Evolutionary conservation across 441 rosid species (phyloP), one percentile per base, ranked within the genome.

Genomic region (Viola pubescens): DNA sequence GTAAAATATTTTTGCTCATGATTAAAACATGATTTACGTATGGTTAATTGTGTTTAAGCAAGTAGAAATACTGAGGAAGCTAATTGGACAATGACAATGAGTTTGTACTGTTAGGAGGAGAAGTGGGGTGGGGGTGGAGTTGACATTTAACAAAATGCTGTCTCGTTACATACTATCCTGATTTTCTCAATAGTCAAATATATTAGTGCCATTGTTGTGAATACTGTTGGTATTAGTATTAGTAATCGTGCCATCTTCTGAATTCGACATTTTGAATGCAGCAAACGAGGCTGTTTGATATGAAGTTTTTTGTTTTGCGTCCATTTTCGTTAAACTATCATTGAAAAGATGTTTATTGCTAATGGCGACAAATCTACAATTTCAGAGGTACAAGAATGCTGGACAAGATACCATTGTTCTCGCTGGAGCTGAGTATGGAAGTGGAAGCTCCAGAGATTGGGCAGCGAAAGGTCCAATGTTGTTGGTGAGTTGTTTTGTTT

Each of bases 381-480:
- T 71, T 66, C 89, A 94, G 97, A 88, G 61, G 63, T 94, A 94
- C 89, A 88, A 83, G 74, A 58, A 37, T 48, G 82, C 90, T 51
- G 96, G 98, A 19, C 81, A 76, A 11, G 88, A 81, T 71, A 90
- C 97, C 66, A 80, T 94, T 68, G 70, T 94, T 60, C 67, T 94
- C 48, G 98, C 98, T 64, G 97, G 99, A 66, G 95, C 97, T 0
- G 97, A 94, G 74, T 94, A 94, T 52, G 99, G 97, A 73, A 94
- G 99, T 69, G 99, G 99, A 75, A 94, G 97, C 79, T 94, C 97
- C 12, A 78, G 97, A 57, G 99, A 94, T 77, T 94, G 99, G 99
- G 99, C 99, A 67, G 97, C 99, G 49, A 94, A 94, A 82, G 97
- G 97, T 65, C 97, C 97, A 16, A 85, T 90, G 96, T 63, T 94